phyloP scores from a whole-genome alignment of 164 flowering plant genomes.

The Santalum album region DNA sequence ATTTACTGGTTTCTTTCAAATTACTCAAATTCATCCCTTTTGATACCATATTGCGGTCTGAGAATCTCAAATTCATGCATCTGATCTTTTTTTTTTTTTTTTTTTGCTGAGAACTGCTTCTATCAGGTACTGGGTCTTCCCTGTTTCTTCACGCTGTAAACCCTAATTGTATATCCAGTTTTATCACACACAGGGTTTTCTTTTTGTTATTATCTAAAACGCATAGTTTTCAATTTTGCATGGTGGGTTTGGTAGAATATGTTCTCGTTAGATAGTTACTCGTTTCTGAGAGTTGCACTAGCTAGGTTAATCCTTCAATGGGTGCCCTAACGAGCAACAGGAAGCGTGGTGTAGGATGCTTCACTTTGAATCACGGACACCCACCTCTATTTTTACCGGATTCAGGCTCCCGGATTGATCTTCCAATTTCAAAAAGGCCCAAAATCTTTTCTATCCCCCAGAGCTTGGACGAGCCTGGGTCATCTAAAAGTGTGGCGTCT shows the following conservation, averaged over 20 bases:
- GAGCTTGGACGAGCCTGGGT: conserved; percentile 4
- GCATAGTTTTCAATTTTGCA: neutral
- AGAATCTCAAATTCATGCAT: neutral
- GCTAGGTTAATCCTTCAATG: conserved; percentile 18
- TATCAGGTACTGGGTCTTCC: neutral
- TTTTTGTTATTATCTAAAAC: neutral
- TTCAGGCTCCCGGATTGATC: conserved; percentile 3
- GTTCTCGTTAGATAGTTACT: conserved; percentile 7
- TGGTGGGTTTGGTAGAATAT: neutral
- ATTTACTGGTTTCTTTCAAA: too few species aligned
- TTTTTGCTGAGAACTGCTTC: neutral
- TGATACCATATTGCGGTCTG: neutral
- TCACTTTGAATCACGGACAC: conserved; percentile 7
- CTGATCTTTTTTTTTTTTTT: neutral
- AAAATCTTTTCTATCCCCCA: conserved; percentile 14
- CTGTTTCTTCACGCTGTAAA: neutral
- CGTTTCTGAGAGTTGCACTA: conserved; percentile 8
- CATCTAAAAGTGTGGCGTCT: conserved; percentile 16
- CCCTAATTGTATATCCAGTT: neutral
- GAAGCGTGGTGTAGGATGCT: conserved; percentile 39
- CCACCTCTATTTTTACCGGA: conserved; percentile 6
- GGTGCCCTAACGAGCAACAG: conserved; percentile 43
- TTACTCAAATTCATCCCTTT: neutral
- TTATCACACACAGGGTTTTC: neutral
- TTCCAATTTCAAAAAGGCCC: conserved; percentile 25